Evolutionary conservation across 306 rosid species (phyloP).

Genomic region (Carpinus viminea): DNA sequence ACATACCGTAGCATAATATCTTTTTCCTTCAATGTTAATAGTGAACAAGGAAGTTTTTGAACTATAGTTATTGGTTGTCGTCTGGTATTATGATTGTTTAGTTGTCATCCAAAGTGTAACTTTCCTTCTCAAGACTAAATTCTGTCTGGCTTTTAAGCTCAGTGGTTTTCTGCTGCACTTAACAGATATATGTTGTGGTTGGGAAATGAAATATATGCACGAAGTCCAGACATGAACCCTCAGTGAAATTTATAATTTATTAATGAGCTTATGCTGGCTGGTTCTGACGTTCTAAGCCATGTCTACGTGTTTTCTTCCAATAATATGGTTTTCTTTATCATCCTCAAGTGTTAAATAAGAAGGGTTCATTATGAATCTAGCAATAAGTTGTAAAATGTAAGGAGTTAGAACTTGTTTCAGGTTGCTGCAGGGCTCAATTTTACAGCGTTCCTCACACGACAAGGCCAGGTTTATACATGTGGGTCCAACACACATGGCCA

Average conservation of each 20-base stretch:
- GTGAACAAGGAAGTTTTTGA: not conserved
- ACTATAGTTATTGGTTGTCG: not conserved
- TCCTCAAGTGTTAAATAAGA: not conserved
- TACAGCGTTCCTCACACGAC: constrained; percentile 77
- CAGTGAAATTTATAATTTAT: not conserved
- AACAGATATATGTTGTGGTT: not conserved
- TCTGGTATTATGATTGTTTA: not conserved
- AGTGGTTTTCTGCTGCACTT: not conserved
- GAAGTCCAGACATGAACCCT: not conserved
- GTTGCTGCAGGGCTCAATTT: constrained; percentile 89
- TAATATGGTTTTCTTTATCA: not conserved
- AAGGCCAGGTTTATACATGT: constrained; percentile 83
- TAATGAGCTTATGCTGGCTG: not conserved
- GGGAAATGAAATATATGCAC: not conserved
- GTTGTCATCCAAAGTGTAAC: too few species aligned
- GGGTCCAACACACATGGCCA: constrained; percentile 86
- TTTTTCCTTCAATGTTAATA: not conserved
- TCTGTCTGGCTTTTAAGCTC: too few species aligned
- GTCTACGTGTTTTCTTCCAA: not conserved
- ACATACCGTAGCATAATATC: not conserved
- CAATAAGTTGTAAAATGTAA: not conserved
- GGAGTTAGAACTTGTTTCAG: constrained; percentile 41
- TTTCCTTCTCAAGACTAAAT: too few species aligned
- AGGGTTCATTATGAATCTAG: not conserved
- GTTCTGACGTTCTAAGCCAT: not conserved